Evolutionary conservation across 1,284 basidiomycete species (phyloP).

Genomic region (Cutaneotrichosporon dermatis): DNA sequence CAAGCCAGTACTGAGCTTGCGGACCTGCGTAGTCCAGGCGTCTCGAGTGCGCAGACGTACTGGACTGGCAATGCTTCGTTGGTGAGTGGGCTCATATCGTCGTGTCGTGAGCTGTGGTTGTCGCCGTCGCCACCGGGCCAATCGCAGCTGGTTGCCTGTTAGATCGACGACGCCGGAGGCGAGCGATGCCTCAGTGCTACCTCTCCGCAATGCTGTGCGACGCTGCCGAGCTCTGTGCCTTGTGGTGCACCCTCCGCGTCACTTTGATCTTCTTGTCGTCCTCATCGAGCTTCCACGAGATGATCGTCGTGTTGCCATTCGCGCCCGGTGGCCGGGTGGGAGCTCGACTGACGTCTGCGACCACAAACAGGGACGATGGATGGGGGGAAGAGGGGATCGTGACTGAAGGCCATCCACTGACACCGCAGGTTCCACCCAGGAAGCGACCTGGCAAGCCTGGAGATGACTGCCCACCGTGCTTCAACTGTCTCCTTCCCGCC

Average conservation of each 20-base stretch:
- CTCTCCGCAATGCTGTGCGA: constrained; percentile 90
- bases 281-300: constrained; percentile 82
- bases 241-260: constrained; percentile 74
- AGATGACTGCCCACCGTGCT: constrained; percentile 56
- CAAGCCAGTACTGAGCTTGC: neutral
- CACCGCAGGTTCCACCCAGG: neutral
- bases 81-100: no score
- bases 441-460: neutral
- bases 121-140: no score
- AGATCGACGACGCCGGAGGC: no score
- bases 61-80: neutral
- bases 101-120: no score
- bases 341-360: constrained; percentile 24
- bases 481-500: constrained; percentile 77
- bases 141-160: no score
- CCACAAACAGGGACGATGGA: no score
- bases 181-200: constrained; percentile 70
- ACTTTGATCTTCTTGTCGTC: constrained; percentile 95
- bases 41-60: neutral
- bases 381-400: no score
- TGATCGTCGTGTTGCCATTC: constrained; percentile 79
- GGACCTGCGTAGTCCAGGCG: neutral
- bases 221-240: constrained; percentile 85
- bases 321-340: constrained; percentile 66
- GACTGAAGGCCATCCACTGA: no score